These are phyloP conservation scores for Chloranthus sessilifolius DNA, from an alignment of 164 flowering plant genomes.

Conservation along the genomic window DNA sequence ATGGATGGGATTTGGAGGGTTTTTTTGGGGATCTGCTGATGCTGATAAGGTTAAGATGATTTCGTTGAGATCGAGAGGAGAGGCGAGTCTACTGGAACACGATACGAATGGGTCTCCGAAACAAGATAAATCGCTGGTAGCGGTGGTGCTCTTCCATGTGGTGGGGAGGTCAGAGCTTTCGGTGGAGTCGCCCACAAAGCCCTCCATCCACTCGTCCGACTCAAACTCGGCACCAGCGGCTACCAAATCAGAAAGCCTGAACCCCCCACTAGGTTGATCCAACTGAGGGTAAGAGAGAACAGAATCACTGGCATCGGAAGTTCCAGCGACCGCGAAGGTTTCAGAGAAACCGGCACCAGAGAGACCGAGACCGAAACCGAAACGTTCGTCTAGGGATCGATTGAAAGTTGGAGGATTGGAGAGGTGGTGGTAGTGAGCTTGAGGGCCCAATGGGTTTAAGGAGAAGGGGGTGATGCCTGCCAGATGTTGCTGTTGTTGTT, in stretches of 20 bases:
- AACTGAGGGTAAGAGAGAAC: slow-evolving; percentile 7
- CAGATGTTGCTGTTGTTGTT: slow-evolving; percentile 40
- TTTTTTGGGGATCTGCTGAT: slow-evolving; percentile 30
- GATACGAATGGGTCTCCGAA: slow-evolving; percentile 49
- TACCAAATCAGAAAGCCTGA: slow-evolving; percentile 45
- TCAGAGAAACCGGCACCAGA: slow-evolving; percentile 15
- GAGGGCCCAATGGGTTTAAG: slow-evolving; percentile 38
- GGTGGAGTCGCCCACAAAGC: slow-evolving; percentile 61
- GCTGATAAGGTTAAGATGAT: slow-evolving; percentile 42
- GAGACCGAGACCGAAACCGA: slow-evolving; percentile 31
- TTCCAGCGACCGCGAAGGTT: slow-evolving; percentile 5
- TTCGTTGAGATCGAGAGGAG: slow-evolving; percentile 47
- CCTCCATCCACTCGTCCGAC: slow-evolving; percentile 94
- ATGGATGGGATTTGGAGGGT: slow-evolving; percentile 7
- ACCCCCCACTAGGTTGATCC: slow-evolving; percentile 30
- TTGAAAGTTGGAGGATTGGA: slow-evolving; percentile 13
- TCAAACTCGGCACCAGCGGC: slow-evolving; percentile 55
- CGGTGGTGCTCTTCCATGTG: slow-evolving; percentile 51
- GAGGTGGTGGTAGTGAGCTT: too few relatives aligned
- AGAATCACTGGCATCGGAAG: neutral
- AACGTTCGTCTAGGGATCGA: neutral
- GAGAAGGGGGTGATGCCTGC: slow-evolving; percentile 26
- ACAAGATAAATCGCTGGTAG: slow-evolving; percentile 36
- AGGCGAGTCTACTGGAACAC: slow-evolving; percentile 44
- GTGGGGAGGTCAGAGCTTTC: slow-evolving; percentile 55